These are phyloP conservation scores for Pyrenophora teres DNA, from an alignment of 2,329 filamentous ascomycete genomes.

Conservation along the genomic window DNA sequence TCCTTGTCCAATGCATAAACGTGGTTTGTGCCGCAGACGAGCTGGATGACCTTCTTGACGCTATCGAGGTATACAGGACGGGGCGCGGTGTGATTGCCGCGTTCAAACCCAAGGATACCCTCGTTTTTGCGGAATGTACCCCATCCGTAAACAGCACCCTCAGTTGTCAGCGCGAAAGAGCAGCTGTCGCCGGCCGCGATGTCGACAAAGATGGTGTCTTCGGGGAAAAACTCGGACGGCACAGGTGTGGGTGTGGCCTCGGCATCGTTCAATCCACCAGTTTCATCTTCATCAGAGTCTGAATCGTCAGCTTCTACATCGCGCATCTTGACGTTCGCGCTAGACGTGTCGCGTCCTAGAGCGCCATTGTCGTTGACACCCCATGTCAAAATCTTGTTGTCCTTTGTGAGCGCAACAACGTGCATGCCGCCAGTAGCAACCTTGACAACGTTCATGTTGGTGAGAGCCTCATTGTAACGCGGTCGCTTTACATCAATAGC, in stretches of 20 bases:
- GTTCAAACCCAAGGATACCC: slow-evolving; percentile 67
- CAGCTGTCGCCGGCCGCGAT: slow-evolving; percentile 75
- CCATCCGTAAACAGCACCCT: slow-evolving; percentile 80
- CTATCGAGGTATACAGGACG: slow-evolving; percentile 62
- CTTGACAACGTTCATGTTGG: slow-evolving; percentile 70
- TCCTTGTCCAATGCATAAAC: slow-evolving; percentile 69
- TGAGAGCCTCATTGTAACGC: slow-evolving; percentile 67
- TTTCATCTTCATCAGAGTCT: slow-evolving; percentile 55
- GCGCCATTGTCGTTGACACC: slow-evolving; percentile 86
- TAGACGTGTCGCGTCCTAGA: slow-evolving; percentile 73
- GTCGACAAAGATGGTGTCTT: slow-evolving; percentile 67
- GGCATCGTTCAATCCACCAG: slow-evolving; percentile 71
- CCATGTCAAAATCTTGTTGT: slow-evolving; percentile 84
- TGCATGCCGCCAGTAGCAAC: slow-evolving; percentile 84
- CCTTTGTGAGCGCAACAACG: slow-evolving; percentile 72
- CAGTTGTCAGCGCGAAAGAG: slow-evolving; percentile 75
- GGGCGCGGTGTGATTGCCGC: slow-evolving; percentile 45
- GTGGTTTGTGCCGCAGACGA: slow-evolving; percentile 73
- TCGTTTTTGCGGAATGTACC: slow-evolving; percentile 77
- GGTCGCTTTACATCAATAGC: slow-evolving; percentile 75
- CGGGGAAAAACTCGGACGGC: slow-evolving; percentile 59
- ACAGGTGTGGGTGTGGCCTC: slow-evolving; percentile 71
- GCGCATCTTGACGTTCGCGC: slow-evolving; percentile 64
- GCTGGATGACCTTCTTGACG: slow-evolving; percentile 68
- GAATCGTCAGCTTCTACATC: slow-evolving; percentile 58